These are phyloP conservation scores for Sphagnum tenellum DNA, from an alignment of 225 moss, liverwort and hornwort genomes.

Conservation along the genomic window DNA sequence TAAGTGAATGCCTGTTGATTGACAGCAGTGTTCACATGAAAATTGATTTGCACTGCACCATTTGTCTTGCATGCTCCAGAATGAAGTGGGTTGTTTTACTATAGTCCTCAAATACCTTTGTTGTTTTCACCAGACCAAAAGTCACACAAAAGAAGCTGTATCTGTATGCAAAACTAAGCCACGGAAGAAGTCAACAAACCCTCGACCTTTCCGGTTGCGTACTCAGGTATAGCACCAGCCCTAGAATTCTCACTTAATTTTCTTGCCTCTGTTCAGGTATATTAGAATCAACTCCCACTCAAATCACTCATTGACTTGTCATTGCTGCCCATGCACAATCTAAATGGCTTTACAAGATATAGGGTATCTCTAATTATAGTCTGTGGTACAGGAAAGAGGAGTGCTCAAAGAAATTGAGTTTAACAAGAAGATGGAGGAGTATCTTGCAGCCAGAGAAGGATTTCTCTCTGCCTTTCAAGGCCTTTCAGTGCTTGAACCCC, in stretches of 20 bases:
- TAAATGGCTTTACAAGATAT: no score
- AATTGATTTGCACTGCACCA: no score
- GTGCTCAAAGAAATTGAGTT: slow-evolving; percentile 44
- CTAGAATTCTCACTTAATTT: no score
- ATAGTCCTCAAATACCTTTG: no score
- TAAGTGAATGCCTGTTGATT: slow-evolving; percentile 1
- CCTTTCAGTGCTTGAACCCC: slow-evolving; percentile 18
- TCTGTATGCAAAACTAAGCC: slow-evolving; percentile 14
- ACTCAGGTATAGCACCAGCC: slow-evolving; percentile 22
- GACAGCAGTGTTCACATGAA: no score
- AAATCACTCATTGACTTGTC: no score
- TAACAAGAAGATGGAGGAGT: slow-evolving; percentile 29
- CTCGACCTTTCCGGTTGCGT: slow-evolving; percentile 45
- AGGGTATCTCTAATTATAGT: no score
- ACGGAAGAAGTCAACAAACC: slow-evolving; percentile 32
- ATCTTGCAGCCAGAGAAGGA: slow-evolving; percentile 48
- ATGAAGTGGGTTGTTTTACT: no score
- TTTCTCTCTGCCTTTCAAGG: slow-evolving; percentile 48
- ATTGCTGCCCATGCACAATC: no score
- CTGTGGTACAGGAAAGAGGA: slow-evolving; percentile 37
- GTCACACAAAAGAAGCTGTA: not conserved
- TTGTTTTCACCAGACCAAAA: slow-evolving; percentile 7
- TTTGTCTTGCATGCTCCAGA: no score
- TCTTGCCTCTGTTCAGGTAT: no score
- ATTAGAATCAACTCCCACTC: no score